Evolutionary conservation across 169 alveolate genomes (phyloP).

Genomic region (Sarcocystis neurona): DNA sequence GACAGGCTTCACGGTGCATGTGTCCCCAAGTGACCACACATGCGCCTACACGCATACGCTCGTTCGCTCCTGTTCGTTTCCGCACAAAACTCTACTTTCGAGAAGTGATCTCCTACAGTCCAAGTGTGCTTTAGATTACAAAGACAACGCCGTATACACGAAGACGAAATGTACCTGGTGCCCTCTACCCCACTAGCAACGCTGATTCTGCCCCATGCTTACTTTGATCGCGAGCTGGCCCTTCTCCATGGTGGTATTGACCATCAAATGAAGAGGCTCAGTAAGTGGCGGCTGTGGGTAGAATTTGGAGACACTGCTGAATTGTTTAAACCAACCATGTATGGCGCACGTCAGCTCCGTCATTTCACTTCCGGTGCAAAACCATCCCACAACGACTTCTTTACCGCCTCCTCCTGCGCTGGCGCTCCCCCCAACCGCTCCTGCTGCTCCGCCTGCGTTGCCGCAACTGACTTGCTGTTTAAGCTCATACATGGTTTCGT

Average conservation of each 20-base stretch:
- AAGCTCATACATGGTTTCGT: constrained; percentile 87
- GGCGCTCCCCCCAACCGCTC: constrained; percentile 88
- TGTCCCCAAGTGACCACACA: no score
- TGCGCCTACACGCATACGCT: no score
- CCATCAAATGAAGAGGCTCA: constrained; percentile 89
- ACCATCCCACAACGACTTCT: constrained; percentile 88
- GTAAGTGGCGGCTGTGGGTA: constrained; percentile 86
- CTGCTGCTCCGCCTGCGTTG: no score
- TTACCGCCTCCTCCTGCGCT: constrained; percentile 84
- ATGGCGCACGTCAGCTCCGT: constrained; percentile 90
- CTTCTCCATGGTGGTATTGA: constrained; percentile 87
- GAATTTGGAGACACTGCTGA: constrained; percentile 84
- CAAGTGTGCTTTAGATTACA: no score
- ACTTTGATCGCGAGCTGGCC: constrained; percentile 84
- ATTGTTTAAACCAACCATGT: constrained; percentile 91
- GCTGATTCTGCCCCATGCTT: not conserved
- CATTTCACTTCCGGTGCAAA: constrained; percentile 89
- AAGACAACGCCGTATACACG: no score
- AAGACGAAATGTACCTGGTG: no score
- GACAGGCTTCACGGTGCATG: no score
- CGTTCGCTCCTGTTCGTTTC: no score
- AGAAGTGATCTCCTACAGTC: no score
- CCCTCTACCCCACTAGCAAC: no score
- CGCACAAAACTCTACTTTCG: no score
- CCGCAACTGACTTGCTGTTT: constrained; percentile 86